Evolutionary conservation across 2,329 filamentous ascomycete species (phyloP), one percentile per base, ranked within the genome.

Genomic region (Hirsutella minnesotensis): DNA sequence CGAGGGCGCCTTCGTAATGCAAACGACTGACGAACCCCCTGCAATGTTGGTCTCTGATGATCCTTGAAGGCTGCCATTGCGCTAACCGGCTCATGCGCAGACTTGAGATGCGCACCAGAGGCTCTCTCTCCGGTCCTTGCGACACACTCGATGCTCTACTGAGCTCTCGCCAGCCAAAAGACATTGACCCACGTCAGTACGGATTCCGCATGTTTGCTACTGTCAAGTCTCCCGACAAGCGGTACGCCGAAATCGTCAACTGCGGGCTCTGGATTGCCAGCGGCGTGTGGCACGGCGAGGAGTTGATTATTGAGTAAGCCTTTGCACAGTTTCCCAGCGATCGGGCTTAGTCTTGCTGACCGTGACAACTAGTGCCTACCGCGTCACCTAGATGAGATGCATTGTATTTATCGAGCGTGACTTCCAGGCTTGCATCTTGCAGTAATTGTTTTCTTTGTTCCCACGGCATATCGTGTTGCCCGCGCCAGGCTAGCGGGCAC

Each of bases 251-350:
- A 43, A 64, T 64, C 44, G 61, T 72, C 20, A 72, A 72, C 52
- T 69, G 65, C 51, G 68, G 67, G 5, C 58, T 72, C 41, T 72
- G 68, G 68, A 61, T 72, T 38, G 68, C 67, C 7, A 69, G 67
- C 52, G 68, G 68, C 39, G 66, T 69, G 52, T 67, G 66, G 58
- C 65, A 61, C 43, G 63, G 58, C 42, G 59, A 65, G 19, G 65
- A 70, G 51, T 56, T 70, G 44, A 60, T 70, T 37, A 67, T 69
- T 42, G 67, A 70, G 67, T 69, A 53, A 56, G 63, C 57, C 21
- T 15, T 29, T 31, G 22, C 16, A 10, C 20, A 4, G 24, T 3
- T 9, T 15, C 20, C 24, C 4, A 16, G n/a, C n/a, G 13, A 2
- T 15, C n/a, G 3, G 31, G n/a, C 8, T n/a, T 16, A 34, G n/a